These are phyloP conservation scores for Phoma sp. DNA, from an alignment of 2,329 filamentous ascomycete species.

Conservation along the genomic window DNA sequence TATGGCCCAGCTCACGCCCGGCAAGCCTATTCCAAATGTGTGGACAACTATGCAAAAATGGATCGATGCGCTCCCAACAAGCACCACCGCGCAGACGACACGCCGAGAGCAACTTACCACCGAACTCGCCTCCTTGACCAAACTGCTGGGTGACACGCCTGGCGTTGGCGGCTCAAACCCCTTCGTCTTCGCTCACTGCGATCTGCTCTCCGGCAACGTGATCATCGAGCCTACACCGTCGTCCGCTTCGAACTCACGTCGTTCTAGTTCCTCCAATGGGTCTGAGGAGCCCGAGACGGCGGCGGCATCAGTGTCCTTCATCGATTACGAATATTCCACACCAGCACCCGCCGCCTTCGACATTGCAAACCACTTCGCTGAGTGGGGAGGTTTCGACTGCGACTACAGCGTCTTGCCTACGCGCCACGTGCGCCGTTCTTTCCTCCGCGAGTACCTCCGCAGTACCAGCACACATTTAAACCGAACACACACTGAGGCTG, in stretches of 20 bases:
- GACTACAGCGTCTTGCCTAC: conserved; percentile 86
- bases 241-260: conserved; percentile 43
- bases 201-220: conserved; percentile 94
- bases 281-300: conserved; percentile 41
- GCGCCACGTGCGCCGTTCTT: conserved; percentile 75
- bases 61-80: conserved; percentile 82
- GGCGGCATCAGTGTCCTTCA: conserved; percentile 66
- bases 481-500: conserved; percentile 57
- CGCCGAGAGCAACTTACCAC: conserved; percentile 73
- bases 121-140: conserved; percentile 75
- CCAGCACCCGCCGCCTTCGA: conserved; percentile 95
- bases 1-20: conserved; percentile 59
- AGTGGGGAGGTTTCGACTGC: conserved; percentile 98
- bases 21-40: conserved; percentile 80
- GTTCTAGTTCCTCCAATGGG: conserved; percentile 42
- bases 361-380: conserved; percentile 96
- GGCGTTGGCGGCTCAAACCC: conserved; percentile 74
- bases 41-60: conserved; percentile 98
- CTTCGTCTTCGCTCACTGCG: conserved; percentile 94
- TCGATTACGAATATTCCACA: conserved; percentile 98
- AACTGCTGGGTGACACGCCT: conserved; percentile 75
- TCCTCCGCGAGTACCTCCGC: conserved; percentile 82
- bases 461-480: conserved; percentile 65
- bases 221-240: conserved; percentile 72
- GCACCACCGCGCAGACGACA: conserved; percentile 71